Percentiles rank a stretch among this genome's conserved stretches.
Conservation (phyloP, 73 alveolate species). For the Paramecium pentaurelia region DNA sequence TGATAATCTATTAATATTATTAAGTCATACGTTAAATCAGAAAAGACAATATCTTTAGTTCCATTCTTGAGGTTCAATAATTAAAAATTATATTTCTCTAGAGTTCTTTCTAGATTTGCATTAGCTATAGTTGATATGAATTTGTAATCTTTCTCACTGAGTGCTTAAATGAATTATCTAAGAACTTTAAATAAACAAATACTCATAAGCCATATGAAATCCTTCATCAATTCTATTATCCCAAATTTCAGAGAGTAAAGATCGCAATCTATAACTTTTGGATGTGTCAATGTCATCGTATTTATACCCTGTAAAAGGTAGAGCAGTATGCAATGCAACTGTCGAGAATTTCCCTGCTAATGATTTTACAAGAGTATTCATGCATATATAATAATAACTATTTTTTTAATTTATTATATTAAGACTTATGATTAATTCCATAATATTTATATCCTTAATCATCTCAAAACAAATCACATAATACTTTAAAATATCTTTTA, state of each 20-base stretch:
- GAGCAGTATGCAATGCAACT: not conserved
- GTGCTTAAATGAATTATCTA: not conserved
- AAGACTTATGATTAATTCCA: not conserved
- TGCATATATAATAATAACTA: not conserved
- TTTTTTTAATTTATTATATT: not conserved
- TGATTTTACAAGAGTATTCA: not conserved
- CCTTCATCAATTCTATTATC: conserved; percentile 4
- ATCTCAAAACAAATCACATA: not conserved
- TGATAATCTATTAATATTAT: not conserved
- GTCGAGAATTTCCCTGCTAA: conserved; percentile 14
- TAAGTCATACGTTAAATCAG: not conserved
- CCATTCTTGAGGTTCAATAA: not conserved
- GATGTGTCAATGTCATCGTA: conserved; percentile 15
- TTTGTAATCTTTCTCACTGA: not conserved
- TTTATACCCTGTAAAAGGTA: not conserved
- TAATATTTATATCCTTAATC: not conserved
- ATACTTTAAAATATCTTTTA: not conserved
- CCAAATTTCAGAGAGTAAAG: not conserved
- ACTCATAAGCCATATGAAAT: conserved; percentile 2
- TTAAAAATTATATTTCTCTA: not conserved
- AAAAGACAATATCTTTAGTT: not conserved
- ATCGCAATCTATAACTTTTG: not conserved
- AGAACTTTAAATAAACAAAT: not conserved
- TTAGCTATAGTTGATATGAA: not conserved
- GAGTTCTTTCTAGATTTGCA: not conserved